Base-by-base conservation (phyloP, 2,329 filamentous ascomycete species). In the Diplodia intermedia region DNA sequence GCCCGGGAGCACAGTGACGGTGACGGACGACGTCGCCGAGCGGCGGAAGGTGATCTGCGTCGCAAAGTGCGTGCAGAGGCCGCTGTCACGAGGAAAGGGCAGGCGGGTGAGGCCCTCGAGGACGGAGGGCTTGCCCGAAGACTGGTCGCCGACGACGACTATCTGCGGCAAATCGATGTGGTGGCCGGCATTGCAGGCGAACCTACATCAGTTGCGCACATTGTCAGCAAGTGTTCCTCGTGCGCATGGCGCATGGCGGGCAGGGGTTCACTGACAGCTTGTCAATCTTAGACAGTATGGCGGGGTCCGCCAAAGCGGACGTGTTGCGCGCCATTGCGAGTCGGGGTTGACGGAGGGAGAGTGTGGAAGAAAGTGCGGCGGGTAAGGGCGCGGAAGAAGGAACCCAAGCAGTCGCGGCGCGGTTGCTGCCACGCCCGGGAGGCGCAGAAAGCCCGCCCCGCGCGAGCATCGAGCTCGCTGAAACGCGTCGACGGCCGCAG, bases 21-120 rank as follows among this genome's bases (percentile, higher is more conserved):
- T 72, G 49, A 80, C 77, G 0, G 33, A 26, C 5, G 70, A 61
- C 52, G 53, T 68, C 3, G 69, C 36, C 0, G 38, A 18, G 72
- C 79, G 76, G 0, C 80, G 80, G 31, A 83, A 78, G 14, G 78
- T 81, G 54, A 85, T 84, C 68, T 84, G 79, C 0, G 82, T 84
- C 0, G 82, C 81, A 71, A 82, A 83, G 2, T 80, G 72, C 2
- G 82, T 84, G 56, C 81, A 83, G 3, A 82, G 71, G 0, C 77
- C 77, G 43, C 71, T 73, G 29, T 76, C 74, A 4, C 76, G 76
- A 36, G 81, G 82, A 67, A 83, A 81, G 1, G 76, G 76, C 1
- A 82, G 68, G 1, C 73, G 71, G 2, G 78, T 80, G 54, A 79
- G 9, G 57, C 73, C 69, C 72, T 80, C 71, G 31, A 79, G 68